These are phyloP conservation scores for Isochrysis galbana DNA, from an alignment of 78 protist genomes.

Conservation along the genomic window DNA sequence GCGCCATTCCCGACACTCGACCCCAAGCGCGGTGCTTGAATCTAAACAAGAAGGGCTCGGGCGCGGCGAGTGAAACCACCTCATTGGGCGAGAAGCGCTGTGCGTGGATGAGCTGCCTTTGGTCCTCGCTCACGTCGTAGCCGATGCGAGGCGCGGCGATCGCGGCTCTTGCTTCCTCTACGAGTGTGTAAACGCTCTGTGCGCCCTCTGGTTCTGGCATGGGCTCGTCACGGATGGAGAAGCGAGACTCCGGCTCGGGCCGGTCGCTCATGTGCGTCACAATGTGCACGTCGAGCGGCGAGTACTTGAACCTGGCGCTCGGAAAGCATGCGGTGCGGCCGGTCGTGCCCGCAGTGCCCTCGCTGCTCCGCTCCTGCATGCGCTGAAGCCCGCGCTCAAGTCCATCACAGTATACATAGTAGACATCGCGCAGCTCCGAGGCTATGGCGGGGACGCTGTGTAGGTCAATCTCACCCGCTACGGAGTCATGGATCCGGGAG, in stretches of 20 bases:
- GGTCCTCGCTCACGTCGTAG: too few species aligned
- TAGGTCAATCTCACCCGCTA: not conserved
- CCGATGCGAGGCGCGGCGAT: too few species aligned
- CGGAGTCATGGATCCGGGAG: not conserved
- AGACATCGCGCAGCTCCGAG: not conserved
- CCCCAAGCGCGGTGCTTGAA: not conserved
- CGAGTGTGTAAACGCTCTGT: too few species aligned
- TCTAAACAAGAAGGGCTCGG: not conserved
- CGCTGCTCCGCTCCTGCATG: not conserved
- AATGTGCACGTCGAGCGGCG: not conserved
- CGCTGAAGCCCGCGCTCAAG: not conserved
- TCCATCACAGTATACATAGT: not conserved
- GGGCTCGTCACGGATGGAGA: not conserved
- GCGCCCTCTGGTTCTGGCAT: too few species aligned
- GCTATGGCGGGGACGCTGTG: not conserved
- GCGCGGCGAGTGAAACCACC: not conserved
- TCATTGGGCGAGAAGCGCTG: not conserved
- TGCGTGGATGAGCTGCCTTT: too few species aligned
- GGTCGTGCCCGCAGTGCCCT: too few species aligned
- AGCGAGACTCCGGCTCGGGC: not conserved
- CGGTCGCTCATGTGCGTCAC: not conserved
- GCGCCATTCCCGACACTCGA: not conserved
- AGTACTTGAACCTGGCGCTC: not conserved
- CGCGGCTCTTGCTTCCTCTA: too few species aligned
- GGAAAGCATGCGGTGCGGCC: too few species aligned